phyloP scores from a whole-genome alignment of 768 basidiomycete genomes.

The Phanerochaete carnosa region DNA sequence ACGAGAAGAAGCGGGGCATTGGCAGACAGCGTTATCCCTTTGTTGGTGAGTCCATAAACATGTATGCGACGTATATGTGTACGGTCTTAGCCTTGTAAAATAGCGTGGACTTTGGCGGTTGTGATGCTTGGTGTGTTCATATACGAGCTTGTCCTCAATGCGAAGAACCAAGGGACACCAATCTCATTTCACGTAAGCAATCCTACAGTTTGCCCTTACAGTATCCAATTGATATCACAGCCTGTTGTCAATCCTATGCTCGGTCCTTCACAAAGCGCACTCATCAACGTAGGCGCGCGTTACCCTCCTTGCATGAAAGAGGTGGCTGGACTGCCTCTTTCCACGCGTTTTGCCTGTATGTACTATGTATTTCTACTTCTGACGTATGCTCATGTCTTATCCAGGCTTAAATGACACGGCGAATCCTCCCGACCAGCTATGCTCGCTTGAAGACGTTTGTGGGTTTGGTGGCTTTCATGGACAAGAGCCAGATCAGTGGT shows the following conservation, averaged over 20 bases:
- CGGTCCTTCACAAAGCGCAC: constrained; percentile 79
- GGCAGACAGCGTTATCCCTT: constrained; percentile 80
- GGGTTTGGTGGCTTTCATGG: constrained; percentile 75
- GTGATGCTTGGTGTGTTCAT: constrained; percentile 76
- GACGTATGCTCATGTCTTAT: background rate
- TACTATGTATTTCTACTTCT: constrained; percentile 6
- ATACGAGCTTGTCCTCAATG: constrained; percentile 81
- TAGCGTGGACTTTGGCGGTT: constrained; percentile 62
- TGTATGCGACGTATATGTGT: background rate
- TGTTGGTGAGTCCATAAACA: constrained; percentile 49
- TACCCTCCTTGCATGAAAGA: constrained; percentile 92
- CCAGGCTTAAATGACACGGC: constrained; percentile 81
- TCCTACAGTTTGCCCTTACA: background rate
- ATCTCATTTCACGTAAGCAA: constrained; percentile 75
- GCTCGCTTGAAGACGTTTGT: constrained; percentile 80
- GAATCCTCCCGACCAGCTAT: constrained; percentile 67
- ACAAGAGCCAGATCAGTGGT: constrained; percentile 51
- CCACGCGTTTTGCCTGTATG: constrained; percentile 59
- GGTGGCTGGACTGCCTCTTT: constrained; percentile 52
- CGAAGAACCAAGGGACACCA: constrained; percentile 72
- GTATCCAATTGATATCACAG: constrained; percentile 30
- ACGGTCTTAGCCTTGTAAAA: constrained; percentile 19
- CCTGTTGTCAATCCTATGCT: constrained; percentile 87
- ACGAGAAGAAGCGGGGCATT: constrained; percentile 83
- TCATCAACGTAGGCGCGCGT: constrained; percentile 87